A percentile compares a stretch with the other conserved stretches of the same genome.
These are phyloP conservation scores for Hypoxylon perforatum DNA, from an alignment of 495 filamentous ascomycete genomes.

Conservation along the genomic window DNA sequence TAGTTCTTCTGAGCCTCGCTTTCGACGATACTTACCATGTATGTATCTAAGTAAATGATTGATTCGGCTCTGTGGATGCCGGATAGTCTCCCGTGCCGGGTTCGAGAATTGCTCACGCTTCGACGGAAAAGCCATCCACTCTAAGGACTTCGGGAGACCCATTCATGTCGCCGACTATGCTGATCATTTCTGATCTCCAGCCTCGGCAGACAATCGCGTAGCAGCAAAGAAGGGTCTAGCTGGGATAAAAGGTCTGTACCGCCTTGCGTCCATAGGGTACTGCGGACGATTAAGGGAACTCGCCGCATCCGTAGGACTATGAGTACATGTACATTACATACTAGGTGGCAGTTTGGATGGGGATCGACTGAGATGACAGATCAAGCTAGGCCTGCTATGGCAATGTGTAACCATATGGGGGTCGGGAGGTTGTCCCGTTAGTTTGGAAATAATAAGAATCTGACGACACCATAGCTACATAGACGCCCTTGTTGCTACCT, in stretches of 20 bases:
- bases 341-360: constrained; percentile 11
- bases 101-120: constrained; percentile 5
- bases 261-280: neutral
- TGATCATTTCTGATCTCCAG: constrained; percentile 11
- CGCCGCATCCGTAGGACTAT: neutral
- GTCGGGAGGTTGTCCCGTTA: constrained; percentile 23
- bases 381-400: constrained; percentile 13
- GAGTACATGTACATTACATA: constrained; percentile 3
- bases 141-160: constrained; percentile 11
- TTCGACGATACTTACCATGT: neutral
- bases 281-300: constrained; percentile 3
- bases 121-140: constrained; percentile 7
- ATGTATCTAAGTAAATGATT: neutral
- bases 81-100: constrained; percentile 12
- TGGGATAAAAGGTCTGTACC: neutral
- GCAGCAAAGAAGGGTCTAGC: neutral
- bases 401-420: constrained; percentile 2
- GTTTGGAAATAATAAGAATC: constrained; percentile 32
- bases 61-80: neutral
- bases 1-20: neutral
- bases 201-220: constrained; percentile 9
- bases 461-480: constrained; percentile 17
- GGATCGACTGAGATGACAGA: constrained; percentile 27
- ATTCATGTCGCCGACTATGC: constrained; percentile 9
- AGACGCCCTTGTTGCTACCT: neutral